These are phyloP conservation scores for Odontarrhena argentea DNA, from an alignment of 345 rosid genomes.

Conservation along the genomic window DNA sequence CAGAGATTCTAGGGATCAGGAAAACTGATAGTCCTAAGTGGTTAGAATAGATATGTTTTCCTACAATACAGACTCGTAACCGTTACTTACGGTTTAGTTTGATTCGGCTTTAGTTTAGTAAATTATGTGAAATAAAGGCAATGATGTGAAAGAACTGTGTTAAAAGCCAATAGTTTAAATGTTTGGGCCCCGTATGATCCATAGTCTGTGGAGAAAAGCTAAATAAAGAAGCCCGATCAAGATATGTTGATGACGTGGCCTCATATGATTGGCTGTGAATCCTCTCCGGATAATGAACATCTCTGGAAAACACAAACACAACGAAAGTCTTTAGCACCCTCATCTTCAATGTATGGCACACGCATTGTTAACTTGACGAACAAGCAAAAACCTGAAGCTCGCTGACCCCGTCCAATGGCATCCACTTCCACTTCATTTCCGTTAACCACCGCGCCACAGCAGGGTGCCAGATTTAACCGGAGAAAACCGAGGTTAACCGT, in stretches of 20 bases:
- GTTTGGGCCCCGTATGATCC: conserved; percentile 29
- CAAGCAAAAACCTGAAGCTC: conserved; percentile 29
- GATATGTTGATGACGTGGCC: conserved; percentile 52
- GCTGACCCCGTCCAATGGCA: conserved; percentile 60
- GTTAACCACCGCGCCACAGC: conserved; percentile 49
- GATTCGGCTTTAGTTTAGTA: too few relatives aligned
- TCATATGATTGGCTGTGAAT: conserved; percentile 45
- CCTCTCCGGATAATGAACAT: conserved; percentile 49
- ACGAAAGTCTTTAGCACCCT: conserved; percentile 34
- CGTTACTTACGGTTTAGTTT: too few relatives aligned
- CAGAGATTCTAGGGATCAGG: too few relatives aligned
- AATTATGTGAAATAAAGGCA: background rate
- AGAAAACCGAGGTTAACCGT: conserved; percentile 51
- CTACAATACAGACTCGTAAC: too few relatives aligned
- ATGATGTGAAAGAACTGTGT: conserved; percentile 2
- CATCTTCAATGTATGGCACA: conserved; percentile 32
- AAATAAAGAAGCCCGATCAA: conserved; percentile 5
- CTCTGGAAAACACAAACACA: conserved; percentile 22
- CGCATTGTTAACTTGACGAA: conserved; percentile 33
- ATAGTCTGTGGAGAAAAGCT: conserved; percentile 39
- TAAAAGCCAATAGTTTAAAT: background rate
- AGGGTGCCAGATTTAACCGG: conserved; percentile 44
- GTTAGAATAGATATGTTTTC: too few relatives aligned
- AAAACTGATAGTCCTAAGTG: too few relatives aligned
- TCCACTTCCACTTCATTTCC: conserved; percentile 72